phyloP scores from a whole-genome alignment of 139 green algal genomes.

The Micractinium sp. region DNA sequence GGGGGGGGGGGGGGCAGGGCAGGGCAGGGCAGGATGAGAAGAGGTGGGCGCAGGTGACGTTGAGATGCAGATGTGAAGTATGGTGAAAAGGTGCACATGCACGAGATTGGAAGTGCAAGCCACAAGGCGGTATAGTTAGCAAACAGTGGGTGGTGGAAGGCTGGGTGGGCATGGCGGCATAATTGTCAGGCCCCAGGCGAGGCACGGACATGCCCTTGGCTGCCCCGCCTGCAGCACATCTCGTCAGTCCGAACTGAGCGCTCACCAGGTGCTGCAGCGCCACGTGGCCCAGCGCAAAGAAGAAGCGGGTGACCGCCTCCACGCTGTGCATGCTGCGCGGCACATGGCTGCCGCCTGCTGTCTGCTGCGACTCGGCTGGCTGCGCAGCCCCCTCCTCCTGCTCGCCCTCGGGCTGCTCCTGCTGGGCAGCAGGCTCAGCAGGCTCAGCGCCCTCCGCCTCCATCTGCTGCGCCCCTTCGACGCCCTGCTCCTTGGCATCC shows the following conservation, averaged over 20 bases:
- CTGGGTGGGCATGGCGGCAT: too few relatives aligned
- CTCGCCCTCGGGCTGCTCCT: background rate
- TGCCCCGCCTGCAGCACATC: too few relatives aligned
- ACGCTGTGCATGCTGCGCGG: conserved; percentile 22
- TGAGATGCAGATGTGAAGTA: background rate
- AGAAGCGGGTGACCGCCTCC: conserved; percentile 61
- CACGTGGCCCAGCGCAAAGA: conserved; percentile 84
- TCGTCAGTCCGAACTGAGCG: background rate
- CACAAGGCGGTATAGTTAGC: too few relatives aligned
- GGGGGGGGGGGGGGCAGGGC: background rate
- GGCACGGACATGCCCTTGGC: too few relatives aligned
- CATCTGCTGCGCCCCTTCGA: background rate
- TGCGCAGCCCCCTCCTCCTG: background rate
- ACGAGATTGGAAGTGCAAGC: too few relatives aligned
- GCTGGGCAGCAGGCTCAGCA: background rate
- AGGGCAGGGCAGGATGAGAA: background rate
- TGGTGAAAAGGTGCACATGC: too few relatives aligned
- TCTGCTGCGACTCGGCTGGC: background rate
- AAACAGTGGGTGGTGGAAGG: background rate
- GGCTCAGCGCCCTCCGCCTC: background rate
- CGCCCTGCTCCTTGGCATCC: background rate
- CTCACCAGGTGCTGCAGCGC: conserved; percentile 83
- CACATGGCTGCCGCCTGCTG: conserved; percentile 7
- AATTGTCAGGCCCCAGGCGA: too few relatives aligned
- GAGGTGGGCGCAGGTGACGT: background rate